Base-by-base conservation (phyloP, 2,329 filamentous ascomycete genomes). In the Ascocoryne sarcoides region DNA sequence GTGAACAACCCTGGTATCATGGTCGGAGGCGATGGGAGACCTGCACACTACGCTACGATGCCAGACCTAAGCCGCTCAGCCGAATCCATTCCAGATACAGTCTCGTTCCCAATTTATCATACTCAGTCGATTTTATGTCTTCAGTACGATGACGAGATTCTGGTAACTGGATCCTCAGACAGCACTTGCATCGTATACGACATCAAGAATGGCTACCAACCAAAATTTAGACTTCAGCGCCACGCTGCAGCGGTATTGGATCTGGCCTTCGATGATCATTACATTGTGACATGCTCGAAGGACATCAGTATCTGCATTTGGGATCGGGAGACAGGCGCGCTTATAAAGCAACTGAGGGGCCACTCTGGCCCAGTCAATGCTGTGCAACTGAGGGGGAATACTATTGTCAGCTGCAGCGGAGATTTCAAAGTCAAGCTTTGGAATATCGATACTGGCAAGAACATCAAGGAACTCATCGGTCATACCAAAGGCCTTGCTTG, bases 261-360 rank as follows among this genome's bases (percentile, higher is more conserved):
- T 59, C 79, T 98, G 8, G 90, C 87, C 49, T 90, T 98, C 50
- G 88, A 98, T 60, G 77, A 87, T 49, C 81, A 82, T 53, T 83
- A 94, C 63, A 95, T 98, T 55, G 83, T 96, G 37, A 95, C 90
- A 4, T 98, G 92, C 69, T 95, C 87, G 60, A 98, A 98, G 64
- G 92, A 98, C 63, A 79, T 82, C 30, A 89, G 76, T 47, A 94
- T 98, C 58, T 93, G 89, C 58, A 80, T 98, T 17, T 96, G 90
- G 90, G 85, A 95, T 57, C 84, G 92, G 33, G 66, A 75, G 40
- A 92, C 85, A 0, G 85, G 87, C 26, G 66, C 68, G 8, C 70
- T 93, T 34, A 64, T 94, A 35, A 85, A 84, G 55, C 83, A 85
- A 55, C 74, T 98, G 36, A 75, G 76, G 26, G 92, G 90, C 5